Percentiles rank a stretch among this genome's conserved stretches.
phyloP scores from a whole-genome alignment of 2,329 filamentous ascomycete species.

The Calonectria pseudoturangicola region DNA sequence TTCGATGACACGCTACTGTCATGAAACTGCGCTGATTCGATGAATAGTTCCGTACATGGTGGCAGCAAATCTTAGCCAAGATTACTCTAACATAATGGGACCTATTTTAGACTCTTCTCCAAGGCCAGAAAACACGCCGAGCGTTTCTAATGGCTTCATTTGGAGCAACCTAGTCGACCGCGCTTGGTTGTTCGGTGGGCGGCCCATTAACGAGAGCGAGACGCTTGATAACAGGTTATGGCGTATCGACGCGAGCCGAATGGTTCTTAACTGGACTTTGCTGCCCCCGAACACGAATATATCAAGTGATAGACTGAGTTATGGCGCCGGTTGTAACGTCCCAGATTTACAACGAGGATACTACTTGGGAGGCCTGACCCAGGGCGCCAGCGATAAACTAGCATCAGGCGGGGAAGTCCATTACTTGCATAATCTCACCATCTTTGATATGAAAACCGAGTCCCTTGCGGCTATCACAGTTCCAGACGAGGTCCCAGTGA shows the following conservation, averaged over 20 bases:
- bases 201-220: neutral
- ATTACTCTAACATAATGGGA: neutral
- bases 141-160: neutral
- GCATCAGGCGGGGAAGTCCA: neutral
- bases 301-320: neutral
- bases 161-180: neutral
- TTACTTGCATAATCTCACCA: neutral
- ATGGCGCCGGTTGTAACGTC: neutral
- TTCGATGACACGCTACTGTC: neutral
- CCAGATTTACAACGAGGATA: neutral
- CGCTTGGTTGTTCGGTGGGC: neutral
- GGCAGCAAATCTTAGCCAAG: neutral
- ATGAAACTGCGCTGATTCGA: neutral
- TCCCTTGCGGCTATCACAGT: neutral
- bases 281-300: neutral
- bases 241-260: neutral
- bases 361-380: slow-evolving; percentile 1
- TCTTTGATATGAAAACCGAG: neutral
- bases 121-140: neutral
- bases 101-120: neutral
- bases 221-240: neutral
- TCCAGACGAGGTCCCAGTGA: neutral
- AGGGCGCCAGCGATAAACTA: neutral
- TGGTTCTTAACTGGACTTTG: neutral
- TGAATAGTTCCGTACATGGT: neutral